Evolutionary conservation across 2,329 filamentous ascomycete species (phyloP).

Genomic region (Aspergillus phoenicis): DNA sequence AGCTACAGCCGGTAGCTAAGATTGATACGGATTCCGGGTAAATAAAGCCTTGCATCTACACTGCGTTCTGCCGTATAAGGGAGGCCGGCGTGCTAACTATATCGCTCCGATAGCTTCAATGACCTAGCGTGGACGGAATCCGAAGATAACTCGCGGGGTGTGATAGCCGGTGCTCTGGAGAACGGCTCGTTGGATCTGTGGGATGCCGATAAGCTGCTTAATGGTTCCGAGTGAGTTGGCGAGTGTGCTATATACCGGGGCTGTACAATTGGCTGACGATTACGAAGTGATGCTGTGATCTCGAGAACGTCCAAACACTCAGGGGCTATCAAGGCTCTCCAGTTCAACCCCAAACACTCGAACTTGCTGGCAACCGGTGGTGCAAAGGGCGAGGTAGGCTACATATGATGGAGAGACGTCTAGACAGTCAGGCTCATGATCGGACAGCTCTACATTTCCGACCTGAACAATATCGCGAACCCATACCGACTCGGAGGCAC

Average conservation of each 20-base stretch:
- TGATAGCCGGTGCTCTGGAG: constrained; percentile 93
- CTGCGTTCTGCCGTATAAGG: background rate
- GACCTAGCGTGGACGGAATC: constrained; percentile 93
- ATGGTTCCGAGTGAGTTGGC: constrained; percentile 52
- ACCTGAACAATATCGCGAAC: constrained; percentile 84
- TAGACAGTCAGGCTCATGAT: constrained; percentile 9
- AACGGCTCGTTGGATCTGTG: constrained; percentile 91
- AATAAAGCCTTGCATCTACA: background rate
- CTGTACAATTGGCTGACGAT: constrained; percentile 21
- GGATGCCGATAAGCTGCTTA: constrained; percentile 74
- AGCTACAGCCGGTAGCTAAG: constrained; percentile 82
- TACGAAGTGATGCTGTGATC: constrained; percentile 70
- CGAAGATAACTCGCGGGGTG: constrained; percentile 75
- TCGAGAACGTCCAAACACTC: constrained; percentile 87
- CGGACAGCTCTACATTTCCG: constrained; percentile 78
- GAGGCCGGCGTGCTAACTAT: constrained; percentile 26
- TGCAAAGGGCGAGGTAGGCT: constrained; percentile 75
- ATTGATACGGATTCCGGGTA: constrained; percentile 88
- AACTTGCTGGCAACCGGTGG: constrained; percentile 92
- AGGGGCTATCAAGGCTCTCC: constrained; percentile 87
- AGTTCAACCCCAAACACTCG: constrained; percentile 92
- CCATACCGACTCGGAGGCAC: constrained; percentile 87
- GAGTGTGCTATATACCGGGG: background rate
- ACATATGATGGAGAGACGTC: background rate
- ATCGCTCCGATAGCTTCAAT: constrained; percentile 71